Percentiles rank a stretch among this genome's conserved stretches.
Evolutionary conservation across 768 basidiomycete species (phyloP).

Genomic region (Sarcodon aspratus): DNA sequence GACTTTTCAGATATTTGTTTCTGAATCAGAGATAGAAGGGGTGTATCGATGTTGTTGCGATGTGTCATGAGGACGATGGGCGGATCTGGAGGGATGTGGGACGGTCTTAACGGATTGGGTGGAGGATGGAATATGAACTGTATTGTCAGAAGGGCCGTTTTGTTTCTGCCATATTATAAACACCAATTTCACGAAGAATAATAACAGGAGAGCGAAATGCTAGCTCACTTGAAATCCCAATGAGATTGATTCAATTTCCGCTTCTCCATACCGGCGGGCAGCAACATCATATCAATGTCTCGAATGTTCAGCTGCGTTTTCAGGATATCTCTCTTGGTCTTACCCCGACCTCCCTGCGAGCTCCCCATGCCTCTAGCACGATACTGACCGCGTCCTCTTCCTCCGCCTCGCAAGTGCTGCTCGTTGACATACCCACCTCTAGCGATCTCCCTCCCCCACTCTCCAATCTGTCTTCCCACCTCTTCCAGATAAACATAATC

Average conservation of each 20-base stretch:
- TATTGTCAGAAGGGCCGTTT: slow-evolving; percentile 56
- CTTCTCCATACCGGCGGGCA: slow-evolving; percentile 77
- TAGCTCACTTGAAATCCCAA: slow-evolving; percentile 70
- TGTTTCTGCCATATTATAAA: slow-evolving; percentile 34
- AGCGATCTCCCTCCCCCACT: slow-evolving; percentile 64
- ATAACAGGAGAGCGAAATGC: slow-evolving; percentile 6
- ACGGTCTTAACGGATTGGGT: slow-evolving; percentile 26
- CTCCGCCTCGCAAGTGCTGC: slow-evolving; percentile 1
- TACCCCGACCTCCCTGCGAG: slow-evolving; percentile 13
- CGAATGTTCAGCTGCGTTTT: slow-evolving; percentile 54
- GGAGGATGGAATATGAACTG: slow-evolving; percentile 61
- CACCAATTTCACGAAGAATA: slow-evolving; percentile 1
- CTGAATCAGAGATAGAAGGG: slow-evolving; percentile 42
- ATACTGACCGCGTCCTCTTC: slow-evolving; percentile 6
- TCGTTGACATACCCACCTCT: slow-evolving; percentile 41
- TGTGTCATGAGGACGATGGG: slow-evolving; percentile 53
- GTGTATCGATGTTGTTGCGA: slow-evolving; percentile 37
- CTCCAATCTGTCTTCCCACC: slow-evolving; percentile 58
- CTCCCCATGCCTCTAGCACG: slow-evolving; percentile 8
- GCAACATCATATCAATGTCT: slow-evolving; percentile 65
- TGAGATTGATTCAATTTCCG: slow-evolving; percentile 68
- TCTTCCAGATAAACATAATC: slow-evolving; percentile 87
- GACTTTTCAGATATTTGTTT: slow-evolving; percentile 30
- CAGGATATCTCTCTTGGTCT: slow-evolving; percentile 56
- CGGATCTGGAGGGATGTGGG: slow-evolving; percentile 21